Evolutionary conservation across 1,284 basidiomycete genomes (phyloP).

Genomic region (Cutaneotrichosporon mucoides): DNA sequence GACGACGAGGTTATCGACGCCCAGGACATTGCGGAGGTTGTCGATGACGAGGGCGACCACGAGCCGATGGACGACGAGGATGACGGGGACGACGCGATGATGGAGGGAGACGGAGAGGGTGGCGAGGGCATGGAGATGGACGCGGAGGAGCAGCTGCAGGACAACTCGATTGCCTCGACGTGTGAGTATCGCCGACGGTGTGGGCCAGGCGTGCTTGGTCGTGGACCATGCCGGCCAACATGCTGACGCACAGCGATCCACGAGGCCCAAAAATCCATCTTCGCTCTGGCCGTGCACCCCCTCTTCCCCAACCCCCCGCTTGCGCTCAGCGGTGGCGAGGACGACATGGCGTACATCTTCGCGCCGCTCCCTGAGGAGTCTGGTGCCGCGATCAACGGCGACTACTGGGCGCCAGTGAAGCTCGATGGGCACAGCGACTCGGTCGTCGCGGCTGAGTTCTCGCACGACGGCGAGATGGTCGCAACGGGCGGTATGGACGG

Average conservation of each 20-base stretch:
- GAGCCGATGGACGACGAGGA: constrained; percentile 53
- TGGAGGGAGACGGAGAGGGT: constrained; percentile 21
- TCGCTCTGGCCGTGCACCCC: constrained; percentile 74
- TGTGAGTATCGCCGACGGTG: constrained; percentile 10
- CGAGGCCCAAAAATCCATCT: constrained; percentile 61
- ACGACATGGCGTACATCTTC: constrained; percentile 91
- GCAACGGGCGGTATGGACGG: constrained; percentile 98
- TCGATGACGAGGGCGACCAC: constrained; percentile 61
- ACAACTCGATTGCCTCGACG: constrained; percentile 26
- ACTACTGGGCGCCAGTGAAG: constrained; percentile 73
- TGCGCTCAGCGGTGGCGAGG: constrained; percentile 89
- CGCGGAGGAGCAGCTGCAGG: constrained; percentile 23
- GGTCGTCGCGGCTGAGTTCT: constrained; percentile 77
- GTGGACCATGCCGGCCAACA: neutral
- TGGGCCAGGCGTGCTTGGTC: neutral
- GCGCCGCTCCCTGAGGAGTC: constrained; percentile 35
- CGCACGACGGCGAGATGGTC: constrained; percentile 80
- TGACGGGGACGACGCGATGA: constrained; percentile 47
- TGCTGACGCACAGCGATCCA: constrained; percentile 40
- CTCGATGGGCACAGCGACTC: constrained; percentile 91
- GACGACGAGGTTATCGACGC: constrained; percentile 42
- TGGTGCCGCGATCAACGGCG: constrained; percentile 45
- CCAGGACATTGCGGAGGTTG: constrained; percentile 45
- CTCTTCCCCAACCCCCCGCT: constrained; percentile 68
- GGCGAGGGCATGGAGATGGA: constrained; percentile 26